These are phyloP conservation scores for Nicotiana sylvestris DNA, from an alignment of 257 asterid genomes.

Conservation along the genomic window DNA sequence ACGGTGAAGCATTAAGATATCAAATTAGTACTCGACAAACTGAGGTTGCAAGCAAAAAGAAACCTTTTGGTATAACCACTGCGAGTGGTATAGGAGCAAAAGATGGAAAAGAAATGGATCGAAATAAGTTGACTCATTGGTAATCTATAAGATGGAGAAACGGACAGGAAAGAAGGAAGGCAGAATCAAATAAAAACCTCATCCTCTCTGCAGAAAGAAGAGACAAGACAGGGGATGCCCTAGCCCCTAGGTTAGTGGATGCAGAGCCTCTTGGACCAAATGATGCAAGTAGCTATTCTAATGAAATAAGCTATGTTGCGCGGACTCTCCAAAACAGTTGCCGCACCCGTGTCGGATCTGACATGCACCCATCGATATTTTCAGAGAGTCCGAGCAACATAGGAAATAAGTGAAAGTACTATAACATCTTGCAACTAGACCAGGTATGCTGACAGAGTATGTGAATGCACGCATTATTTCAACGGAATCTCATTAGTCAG, in stretches of 20 bases:
- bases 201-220: conserved; percentile 1
- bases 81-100: not conserved
- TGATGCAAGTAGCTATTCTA: not conserved
- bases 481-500: not conserved
- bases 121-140: not conserved
- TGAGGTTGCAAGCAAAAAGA: not conserved
- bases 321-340: too few species aligned
- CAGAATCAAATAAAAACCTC: not conserved
- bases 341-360: too few species aligned
- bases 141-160: not conserved
- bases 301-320: not conserved
- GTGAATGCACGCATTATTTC: not conserved
- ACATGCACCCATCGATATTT: too few species aligned
- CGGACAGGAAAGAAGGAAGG: not conserved
- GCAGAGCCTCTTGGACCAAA: not conserved
- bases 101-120: not conserved
- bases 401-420: not conserved
- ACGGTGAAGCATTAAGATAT: not conserved
- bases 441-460: not conserved
- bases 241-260: not conserved
- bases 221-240: not conserved
- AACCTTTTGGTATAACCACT: not conserved
- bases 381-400: too few species aligned
- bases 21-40: not conserved
- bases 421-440: not conserved